phyloP scores from a whole-genome alignment of 495 filamentous ascomycete species.

The Podospora pseudopauciseta region DNA sequence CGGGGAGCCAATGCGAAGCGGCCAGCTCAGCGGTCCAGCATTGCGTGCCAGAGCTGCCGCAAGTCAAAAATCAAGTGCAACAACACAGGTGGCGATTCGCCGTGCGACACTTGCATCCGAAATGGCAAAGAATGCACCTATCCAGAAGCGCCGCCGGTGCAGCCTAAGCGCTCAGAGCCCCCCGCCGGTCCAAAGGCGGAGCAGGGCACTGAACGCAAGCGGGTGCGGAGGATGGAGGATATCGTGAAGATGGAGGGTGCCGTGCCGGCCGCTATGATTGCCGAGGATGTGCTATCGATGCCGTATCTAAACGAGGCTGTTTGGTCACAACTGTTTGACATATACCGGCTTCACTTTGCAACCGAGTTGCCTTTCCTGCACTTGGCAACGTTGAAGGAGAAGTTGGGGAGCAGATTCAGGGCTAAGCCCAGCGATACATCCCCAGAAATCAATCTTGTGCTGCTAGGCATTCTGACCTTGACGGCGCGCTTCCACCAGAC shows the following conservation, averaged over 20 bases:
- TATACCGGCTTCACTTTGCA: constrained; percentile 79
- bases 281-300: constrained; percentile 49
- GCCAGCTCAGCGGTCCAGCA: constrained; percentile 68
- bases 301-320: constrained; percentile 61
- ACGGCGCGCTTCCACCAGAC: constrained; percentile 74
- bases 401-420: constrained; percentile 39
- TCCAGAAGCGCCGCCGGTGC: constrained; percentile 55
- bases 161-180: constrained; percentile 56
- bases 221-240: constrained; percentile 53
- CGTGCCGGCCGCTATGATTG: constrained; percentile 30
- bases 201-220: constrained; percentile 60
- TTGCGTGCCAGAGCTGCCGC: constrained; percentile 74
- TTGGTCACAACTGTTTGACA: constrained; percentile 70
- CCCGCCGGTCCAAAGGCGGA: constrained; percentile 50
- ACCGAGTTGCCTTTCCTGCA: constrained; percentile 82
- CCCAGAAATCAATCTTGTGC: constrained; percentile 56
- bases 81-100: constrained; percentile 62
- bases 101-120: constrained; percentile 73
- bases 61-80: constrained; percentile 81
- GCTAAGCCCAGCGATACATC: constrained; percentile 45
- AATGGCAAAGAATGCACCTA: constrained; percentile 76
- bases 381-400: constrained; percentile 67
- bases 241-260: constrained; percentile 40
- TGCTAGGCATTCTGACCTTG: constrained; percentile 73
- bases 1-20: constrained; percentile 32